A percentile compares a stretch with the other conserved stretches of the same genome.
Conservation (phyloP, 1,139 yeast genomes). For the Suhomyces terraborum region DNA sequence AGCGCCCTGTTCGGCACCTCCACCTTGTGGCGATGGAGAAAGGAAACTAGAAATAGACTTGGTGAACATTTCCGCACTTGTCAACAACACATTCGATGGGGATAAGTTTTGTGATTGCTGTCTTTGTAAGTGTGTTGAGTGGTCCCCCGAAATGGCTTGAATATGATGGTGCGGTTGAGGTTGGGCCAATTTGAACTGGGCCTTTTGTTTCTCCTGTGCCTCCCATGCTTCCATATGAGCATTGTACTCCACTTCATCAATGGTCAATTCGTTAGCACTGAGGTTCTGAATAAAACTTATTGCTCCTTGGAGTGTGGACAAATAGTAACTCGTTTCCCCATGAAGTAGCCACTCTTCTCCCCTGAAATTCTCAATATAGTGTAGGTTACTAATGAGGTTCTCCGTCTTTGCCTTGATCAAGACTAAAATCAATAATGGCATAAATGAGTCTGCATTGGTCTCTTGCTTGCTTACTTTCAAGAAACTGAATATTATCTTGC, state of each 20-base stretch:
- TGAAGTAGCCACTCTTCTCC: slow-evolving; percentile 65
- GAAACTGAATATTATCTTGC: slow-evolving; percentile 88
- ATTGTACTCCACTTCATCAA: slow-evolving; percentile 57
- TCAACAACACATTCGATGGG: slow-evolving; percentile 53
- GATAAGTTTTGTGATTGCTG: slow-evolving; percentile 30
- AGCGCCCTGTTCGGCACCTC: slow-evolving; percentile 7
- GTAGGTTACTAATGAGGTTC: slow-evolving; percentile 71
- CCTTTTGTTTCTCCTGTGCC: slow-evolving; percentile 36
- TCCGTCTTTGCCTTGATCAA: slow-evolving; percentile 67
- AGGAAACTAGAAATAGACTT: slow-evolving; percentile 50
- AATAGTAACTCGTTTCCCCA: slow-evolving; percentile 88
- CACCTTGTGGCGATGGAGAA: slow-evolving; percentile 43
- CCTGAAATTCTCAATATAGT: slow-evolving; percentile 83
- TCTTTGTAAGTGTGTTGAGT: neutral
- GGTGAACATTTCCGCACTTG: slow-evolving; percentile 56
- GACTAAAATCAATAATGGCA: slow-evolving; percentile 82
- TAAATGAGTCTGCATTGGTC: slow-evolving; percentile 86
- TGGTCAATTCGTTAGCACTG: slow-evolving; percentile 58
- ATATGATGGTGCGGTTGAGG: slow-evolving; percentile 27
- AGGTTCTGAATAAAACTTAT: slow-evolving; percentile 70
- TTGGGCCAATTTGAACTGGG: slow-evolving; percentile 17
- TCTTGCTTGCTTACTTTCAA: slow-evolving; percentile 72
- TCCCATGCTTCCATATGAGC: slow-evolving; percentile 53
- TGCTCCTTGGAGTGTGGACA: slow-evolving; percentile 87
- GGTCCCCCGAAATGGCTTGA: neutral